Evolutionary conservation across 768 basidiomycete genomes (phyloP), one percentile per base, ranked within the genome.

Genomic region (Gyrodon lividus): DNA sequence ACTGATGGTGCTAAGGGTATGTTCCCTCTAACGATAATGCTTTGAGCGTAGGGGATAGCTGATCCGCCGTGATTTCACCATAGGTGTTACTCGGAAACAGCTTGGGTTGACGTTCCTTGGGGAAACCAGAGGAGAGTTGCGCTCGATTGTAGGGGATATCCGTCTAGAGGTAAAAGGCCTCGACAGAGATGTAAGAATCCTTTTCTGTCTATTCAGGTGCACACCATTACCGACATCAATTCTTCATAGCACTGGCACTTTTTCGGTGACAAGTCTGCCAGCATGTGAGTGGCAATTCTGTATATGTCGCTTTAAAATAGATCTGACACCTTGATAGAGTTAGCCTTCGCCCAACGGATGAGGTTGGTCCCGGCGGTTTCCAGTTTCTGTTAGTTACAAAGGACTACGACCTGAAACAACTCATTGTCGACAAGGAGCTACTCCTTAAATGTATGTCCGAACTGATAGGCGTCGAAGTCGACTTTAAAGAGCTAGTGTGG

Each of bases 101-200:
- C 66, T 77, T 4, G 77, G 74, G 0, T 54, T 80, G 6, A 58
- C 63, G 0, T 80, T 80, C 52, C 51, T 72, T 0, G 78, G 78
- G 0, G 69, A 78, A 52, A 74, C 71, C 0, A 58, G 50, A 6
- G 56, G 68, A 4, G 59, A 60, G 5, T 55, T 70, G 19, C 20
- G 47, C 3, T 41, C 64, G 2, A 46, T 74, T 0, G 59, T 69
- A 7, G 77, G 70, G 2, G 75, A 81, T 51, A 64, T 78, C 23
- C 52, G 68, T 26, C 37, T 74, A 10, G 47, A 51, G 9, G 19
- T 42, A 0, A 66, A 73, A 33, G 70, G 68, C 0, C 4, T 74
- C 2, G 64, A 66, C 31, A 53, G 59, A 28, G 50, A 57, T 4
- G 71, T 72, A 50, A 22, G 48, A 31, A 16, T 28, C 1, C 2